phyloP scores from a whole-genome alignment of 129 eudicot genomes.

The Daucus carota region DH1_v3.0 NC_030384.2:36990001-36990500 shows the following conservation, averaged over 20 bases:
- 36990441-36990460: slow-evolving; percentile 55
- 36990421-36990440: slow-evolving; percentile 46
- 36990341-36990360: slow-evolving; percentile 52
- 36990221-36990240: not conserved
- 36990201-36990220: slow-evolving; percentile 48
- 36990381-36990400: slow-evolving; percentile 52
- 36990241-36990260: not conserved
- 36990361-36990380: slow-evolving; percentile 66
- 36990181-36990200: slow-evolving; percentile 48
- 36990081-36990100: not conserved
- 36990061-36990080: not conserved
- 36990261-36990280: not conserved
- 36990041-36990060: not conserved
- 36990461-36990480: slow-evolving; percentile 50
- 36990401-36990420: slow-evolving; percentile 45
- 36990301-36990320: slow-evolving; percentile 52
- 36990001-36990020: too few species aligned
- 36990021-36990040: too few species aligned
- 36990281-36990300: slow-evolving; percentile 31
- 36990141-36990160: slow-evolving; percentile 35
- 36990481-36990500: slow-evolving; percentile 35
- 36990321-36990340: slow-evolving; percentile 52
- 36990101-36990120: slow-evolving; percentile 23
- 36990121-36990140: slow-evolving; percentile 63
- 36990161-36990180: slow-evolving; percentile 44